These are phyloP conservation scores for Aspergillus haitiensis DNA, from an alignment of 495 filamentous ascomycete genomes.

Conservation along the genomic window DNA sequence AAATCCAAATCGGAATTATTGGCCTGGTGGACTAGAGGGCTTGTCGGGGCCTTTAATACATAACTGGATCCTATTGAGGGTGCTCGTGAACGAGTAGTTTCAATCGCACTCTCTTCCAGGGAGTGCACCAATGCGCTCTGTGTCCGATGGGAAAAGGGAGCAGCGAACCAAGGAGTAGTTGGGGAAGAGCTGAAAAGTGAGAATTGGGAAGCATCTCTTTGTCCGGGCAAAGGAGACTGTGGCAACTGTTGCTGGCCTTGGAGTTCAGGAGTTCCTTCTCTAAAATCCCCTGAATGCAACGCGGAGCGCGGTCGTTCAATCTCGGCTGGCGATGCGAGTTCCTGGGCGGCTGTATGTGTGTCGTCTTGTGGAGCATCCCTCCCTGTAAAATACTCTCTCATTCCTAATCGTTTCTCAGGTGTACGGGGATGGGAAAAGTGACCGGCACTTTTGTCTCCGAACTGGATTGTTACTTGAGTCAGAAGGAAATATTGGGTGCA, in stretches of 20 bases:
- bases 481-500: slow-evolving; percentile 5
- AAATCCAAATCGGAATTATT: slow-evolving; percentile 83
- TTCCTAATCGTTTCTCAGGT: slow-evolving; percentile 12
- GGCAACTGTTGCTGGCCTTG: slow-evolving; percentile 27
- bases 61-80: slow-evolving; percentile 79
- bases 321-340: slow-evolving; percentile 46
- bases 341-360: slow-evolving; percentile 15
- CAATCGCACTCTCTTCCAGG: slow-evolving; percentile 20
- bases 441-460: slow-evolving; percentile 17
- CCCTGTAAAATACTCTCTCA: slow-evolving; percentile 14
- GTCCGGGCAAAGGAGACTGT: slow-evolving; percentile 26
- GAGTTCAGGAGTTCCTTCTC: slow-evolving; percentile 51
- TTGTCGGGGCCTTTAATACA: slow-evolving; percentile 83
- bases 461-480: slow-evolving; percentile 14
- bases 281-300: slow-evolving; percentile 87
- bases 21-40: slow-evolving; percentile 85
- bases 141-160: slow-evolving; percentile 29
- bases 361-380: slow-evolving; percentile 9
- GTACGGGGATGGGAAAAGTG: slow-evolving; percentile 15
- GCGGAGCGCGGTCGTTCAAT: slow-evolving; percentile 86
- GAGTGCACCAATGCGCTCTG: slow-evolving; percentile 21
- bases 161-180: slow-evolving; percentile 51
- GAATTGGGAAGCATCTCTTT: slow-evolving; percentile 20
- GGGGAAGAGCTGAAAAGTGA: slow-evolving; percentile 44
- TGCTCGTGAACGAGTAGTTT: slow-evolving; percentile 43